Evolutionary conservation across 441 rosid species (phyloP).

Genomic region (Metrosideros polymorpha): DNA sequence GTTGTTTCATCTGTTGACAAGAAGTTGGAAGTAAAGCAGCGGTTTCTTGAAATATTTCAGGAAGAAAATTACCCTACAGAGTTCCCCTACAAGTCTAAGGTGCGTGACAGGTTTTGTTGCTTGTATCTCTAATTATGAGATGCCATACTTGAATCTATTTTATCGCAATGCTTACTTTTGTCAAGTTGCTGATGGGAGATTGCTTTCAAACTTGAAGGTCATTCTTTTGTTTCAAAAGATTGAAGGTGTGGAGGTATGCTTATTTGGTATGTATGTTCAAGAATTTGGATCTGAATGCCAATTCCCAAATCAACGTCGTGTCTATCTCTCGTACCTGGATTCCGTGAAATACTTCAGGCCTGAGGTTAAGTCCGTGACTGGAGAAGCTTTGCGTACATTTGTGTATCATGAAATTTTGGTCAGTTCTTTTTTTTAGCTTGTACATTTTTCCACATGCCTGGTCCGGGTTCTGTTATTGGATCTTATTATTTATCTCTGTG

Average conservation of each 20-base stretch:
- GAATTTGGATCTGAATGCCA: constrained; percentile 93
- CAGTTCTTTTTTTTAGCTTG: constrained; percentile 13
- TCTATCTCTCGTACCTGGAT: constrained; percentile 92
- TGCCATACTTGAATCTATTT: not conserved
- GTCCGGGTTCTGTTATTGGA: not conserved
- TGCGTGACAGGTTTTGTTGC: constrained; percentile 6
- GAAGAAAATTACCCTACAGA: constrained; percentile 91
- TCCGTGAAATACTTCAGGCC: constrained; percentile 99
- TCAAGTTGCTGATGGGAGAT: not conserved
- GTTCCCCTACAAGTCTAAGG: constrained; percentile 97
- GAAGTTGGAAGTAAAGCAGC: constrained; percentile 92
- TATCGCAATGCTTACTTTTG: not conserved
- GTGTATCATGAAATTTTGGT: constrained; percentile 99
- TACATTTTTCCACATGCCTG: not conserved
- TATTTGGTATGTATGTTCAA: constrained; percentile 99
- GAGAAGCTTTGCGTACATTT: constrained; percentile 97
- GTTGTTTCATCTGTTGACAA: constrained; percentile 99
- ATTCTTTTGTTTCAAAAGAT: constrained; percentile 95
- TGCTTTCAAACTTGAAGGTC: constrained; percentile 49
- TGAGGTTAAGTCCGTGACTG: constrained; percentile 83
- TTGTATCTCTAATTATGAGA: not conserved
- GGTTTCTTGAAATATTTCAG: constrained; percentile 90
- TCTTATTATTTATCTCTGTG: constrained; percentile 2
- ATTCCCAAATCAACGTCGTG: constrained; percentile 47
- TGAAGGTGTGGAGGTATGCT: constrained; percentile 99